These are phyloP conservation scores for Cladosporium cucumerinum DNA, from an alignment of 2,329 filamentous ascomycete species.

Conservation along the genomic window DNA sequence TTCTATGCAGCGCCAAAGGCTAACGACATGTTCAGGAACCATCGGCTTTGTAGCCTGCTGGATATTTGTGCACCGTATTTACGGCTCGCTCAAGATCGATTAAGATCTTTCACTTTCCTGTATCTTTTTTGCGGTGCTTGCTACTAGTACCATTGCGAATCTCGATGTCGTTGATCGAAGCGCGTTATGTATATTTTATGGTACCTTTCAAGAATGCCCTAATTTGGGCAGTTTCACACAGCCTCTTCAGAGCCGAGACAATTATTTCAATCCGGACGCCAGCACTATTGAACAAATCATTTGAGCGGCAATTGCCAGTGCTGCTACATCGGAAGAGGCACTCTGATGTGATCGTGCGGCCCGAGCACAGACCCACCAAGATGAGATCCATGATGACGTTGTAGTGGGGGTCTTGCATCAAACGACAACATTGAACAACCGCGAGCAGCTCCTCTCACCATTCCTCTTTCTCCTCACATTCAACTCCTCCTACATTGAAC, in stretches of 20 bases:
- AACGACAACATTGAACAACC: neutral
- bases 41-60: conserved; percentile 96
- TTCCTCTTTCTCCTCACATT: conserved; percentile 1
- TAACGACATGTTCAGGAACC: conserved; percentile 54
- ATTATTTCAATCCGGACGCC: neutral
- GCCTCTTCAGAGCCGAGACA: neutral
- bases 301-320: neutral
- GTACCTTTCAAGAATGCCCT: neutral
- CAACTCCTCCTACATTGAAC: neutral
- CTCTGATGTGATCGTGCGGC: neutral
- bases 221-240: neutral
- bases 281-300: neutral
- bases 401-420: conserved; percentile 4
- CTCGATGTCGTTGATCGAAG: neutral
- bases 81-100: conserved; percentile 97
- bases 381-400: conserved; percentile 5
- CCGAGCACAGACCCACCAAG: neutral
- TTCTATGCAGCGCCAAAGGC: neutral
- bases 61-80: conserved; percentile 91
- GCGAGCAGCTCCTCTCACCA: neutral
- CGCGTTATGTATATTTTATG: conserved; percentile 1
- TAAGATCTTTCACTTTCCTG: neutral
- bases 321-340: neutral
- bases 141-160: neutral
- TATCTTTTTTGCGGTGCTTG: neutral